Conservation (phyloP, 2,329 filamentous ascomycete genomes). For the Fragosphaeria purpurea region DNA sequence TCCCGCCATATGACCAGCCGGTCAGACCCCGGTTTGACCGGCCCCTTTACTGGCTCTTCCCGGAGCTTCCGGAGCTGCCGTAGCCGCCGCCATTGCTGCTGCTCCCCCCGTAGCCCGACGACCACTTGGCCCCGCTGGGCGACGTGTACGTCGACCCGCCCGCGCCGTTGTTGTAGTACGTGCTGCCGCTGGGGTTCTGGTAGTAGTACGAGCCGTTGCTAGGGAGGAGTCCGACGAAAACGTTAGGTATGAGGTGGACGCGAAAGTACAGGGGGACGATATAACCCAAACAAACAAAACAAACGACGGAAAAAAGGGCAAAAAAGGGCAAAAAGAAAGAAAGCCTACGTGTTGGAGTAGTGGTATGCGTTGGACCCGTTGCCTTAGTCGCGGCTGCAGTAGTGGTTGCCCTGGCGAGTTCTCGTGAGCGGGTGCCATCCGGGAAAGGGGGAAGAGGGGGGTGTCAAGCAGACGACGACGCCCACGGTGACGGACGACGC, state of each 20-base stretch:
- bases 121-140: constrained; percentile 30
- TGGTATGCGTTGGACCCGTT: constrained; percentile 55
- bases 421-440: no score
- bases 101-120: constrained; percentile 15
- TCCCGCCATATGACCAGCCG: no score
- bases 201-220: constrained; percentile 65
- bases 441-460: no score
- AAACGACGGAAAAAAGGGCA: no score
- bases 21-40: no score
- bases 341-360: constrained; percentile 51
- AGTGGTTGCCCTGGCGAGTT: constrained; percentile 54
- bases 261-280: no score
- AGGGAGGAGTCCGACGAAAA: no score
- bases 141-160: constrained; percentile 53
- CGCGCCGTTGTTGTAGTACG: constrained; percentile 54
- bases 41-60: constrained; percentile 1
- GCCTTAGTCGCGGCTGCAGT: constrained; percentile 55
- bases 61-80: not conserved
- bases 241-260: no score
- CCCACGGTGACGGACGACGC: no score
- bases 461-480: no score
- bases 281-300: no score
- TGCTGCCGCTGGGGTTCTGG: constrained; percentile 57
- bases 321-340: no score
- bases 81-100: constrained; percentile 3